Base-by-base conservation (phyloP, 1,139 yeast genomes). In the Sugiyamaella sp. region DNA sequence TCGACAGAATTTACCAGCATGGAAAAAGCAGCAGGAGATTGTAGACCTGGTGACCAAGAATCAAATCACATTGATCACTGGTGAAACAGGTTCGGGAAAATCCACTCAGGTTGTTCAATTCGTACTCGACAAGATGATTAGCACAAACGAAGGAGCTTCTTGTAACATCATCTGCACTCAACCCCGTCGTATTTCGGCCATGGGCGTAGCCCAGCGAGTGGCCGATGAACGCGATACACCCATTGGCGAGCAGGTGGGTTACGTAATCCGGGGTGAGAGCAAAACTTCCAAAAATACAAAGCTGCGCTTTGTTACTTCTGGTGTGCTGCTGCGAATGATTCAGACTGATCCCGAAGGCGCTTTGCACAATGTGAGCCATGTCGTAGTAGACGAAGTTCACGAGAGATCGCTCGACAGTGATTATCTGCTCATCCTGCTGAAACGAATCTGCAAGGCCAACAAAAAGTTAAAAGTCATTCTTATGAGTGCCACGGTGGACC, bases 51-150 rank as follows among this genome's bases (percentile, higher is more conserved):
- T 93, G 4, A 74, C 77, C 37, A 60, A 74, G 0, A 80, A 86
- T 63, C 82, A 81, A 59, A 86, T 89, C 2, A 82, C 89, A 2
- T 72, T 93, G 39, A 80, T 93, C 35, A 93, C 98, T 1, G 99
- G 98, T 68, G 99, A 93, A 69, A 93, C 99, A 0, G 99, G 99
- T 62, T 89, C 97, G 0, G 97, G 97, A 60, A 90, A 90, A 66
- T 88, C 96, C 0, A 90, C 97, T 0, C 97, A 90, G 67, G 83
- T 89, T 12, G 97, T 89, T 2, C 99, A 93, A 68, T 93, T 89
- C 63, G 74, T 93, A 16, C 72, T 91, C 29, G 98, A 93, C 67
- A 75, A 83, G 43, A 44, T 66, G 33, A 71, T 68, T 58, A 66
- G 57, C 8, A 71, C 75, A 47, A 42, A 66, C 0, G 65, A 69